Conservation (phyloP, 163 green algal genomes). For the Picocystis sp. region DNA sequence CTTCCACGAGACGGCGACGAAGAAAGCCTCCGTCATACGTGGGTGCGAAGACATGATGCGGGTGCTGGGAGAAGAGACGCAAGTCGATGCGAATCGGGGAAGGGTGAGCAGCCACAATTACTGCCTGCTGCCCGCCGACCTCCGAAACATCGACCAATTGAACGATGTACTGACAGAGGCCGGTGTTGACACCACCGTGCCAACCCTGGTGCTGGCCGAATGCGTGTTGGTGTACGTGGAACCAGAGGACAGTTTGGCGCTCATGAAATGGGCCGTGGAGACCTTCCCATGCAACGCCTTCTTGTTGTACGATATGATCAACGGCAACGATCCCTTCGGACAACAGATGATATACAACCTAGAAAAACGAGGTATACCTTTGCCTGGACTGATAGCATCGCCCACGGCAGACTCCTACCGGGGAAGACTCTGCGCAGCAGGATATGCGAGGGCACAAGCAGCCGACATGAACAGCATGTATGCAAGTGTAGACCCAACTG, state of each 20-base stretch:
- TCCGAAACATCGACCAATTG: conserved; percentile 30
- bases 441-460: conserved; percentile 19
- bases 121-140: conserved; percentile 38
- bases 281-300: conserved; percentile 28
- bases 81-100: conserved; percentile 2
- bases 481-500: conserved; percentile 28
- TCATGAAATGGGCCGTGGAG: conserved; percentile 36
- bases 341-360: conserved; percentile 82
- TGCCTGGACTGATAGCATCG: conserved; percentile 25
- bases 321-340: conserved; percentile 74
- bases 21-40: conserved; percentile 32
- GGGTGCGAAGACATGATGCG: conserved; percentile 8
- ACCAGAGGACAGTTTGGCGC: conserved; percentile 23
- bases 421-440: not conserved
- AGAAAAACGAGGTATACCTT: conserved; percentile 37
- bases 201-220: conserved; percentile 72
- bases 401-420: conserved; percentile 23
- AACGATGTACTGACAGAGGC: conserved; percentile 21
- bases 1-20: conserved; percentile 37
- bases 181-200: conserved; percentile 41
- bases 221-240: conserved; percentile 92
- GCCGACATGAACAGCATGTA: conserved; percentile 67
- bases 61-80: not conserved
- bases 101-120: conserved; percentile 23
- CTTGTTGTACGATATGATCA: conserved; percentile 59